Conservation (phyloP, 257 asterid species). For the Scutellaria minor region DNA sequence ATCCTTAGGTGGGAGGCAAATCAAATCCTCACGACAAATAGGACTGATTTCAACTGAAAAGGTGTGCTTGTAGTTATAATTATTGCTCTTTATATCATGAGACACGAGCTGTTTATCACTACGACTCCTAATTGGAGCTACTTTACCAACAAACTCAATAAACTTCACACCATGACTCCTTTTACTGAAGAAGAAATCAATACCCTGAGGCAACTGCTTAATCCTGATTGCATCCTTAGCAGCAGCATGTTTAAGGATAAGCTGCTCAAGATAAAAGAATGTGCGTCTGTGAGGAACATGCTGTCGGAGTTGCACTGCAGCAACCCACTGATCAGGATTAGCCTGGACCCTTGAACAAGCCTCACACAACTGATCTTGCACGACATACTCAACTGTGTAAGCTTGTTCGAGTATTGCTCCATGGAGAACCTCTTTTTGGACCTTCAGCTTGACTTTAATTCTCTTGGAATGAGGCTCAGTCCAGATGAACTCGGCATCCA, state of each 20-base stretch:
- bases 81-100: slow-evolving; percentile 58
- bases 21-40: slow-evolving; percentile 61
- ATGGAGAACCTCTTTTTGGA: slow-evolving; percentile 61
- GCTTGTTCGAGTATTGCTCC: slow-evolving; percentile 60
- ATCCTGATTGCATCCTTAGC: slow-evolving; percentile 58
- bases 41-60: slow-evolving; percentile 58
- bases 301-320: slow-evolving; percentile 62
- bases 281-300: slow-evolving; percentile 65
- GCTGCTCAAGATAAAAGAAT: slow-evolving; percentile 65
- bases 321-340: slow-evolving; percentile 71
- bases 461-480: slow-evolving; percentile 65
- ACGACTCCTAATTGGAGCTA: slow-evolving; percentile 48
- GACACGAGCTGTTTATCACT: slow-evolving; percentile 55
- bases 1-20: slow-evolving; percentile 56
- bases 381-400: slow-evolving; percentile 48
- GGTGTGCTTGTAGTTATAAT: slow-evolving; percentile 49
- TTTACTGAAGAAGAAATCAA: slow-evolving; percentile 56
- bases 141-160: slow-evolving; percentile 49
- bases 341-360: slow-evolving; percentile 53
- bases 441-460: slow-evolving; percentile 49
- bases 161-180: slow-evolving; percentile 57
- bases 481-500: slow-evolving; percentile 55
- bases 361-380: slow-evolving; percentile 62
- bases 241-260: slow-evolving; percentile 59
- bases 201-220: slow-evolving; percentile 58